Base-by-base conservation (phyloP, 306 rosid species). In the Pterocarpus santalinus region DNA sequence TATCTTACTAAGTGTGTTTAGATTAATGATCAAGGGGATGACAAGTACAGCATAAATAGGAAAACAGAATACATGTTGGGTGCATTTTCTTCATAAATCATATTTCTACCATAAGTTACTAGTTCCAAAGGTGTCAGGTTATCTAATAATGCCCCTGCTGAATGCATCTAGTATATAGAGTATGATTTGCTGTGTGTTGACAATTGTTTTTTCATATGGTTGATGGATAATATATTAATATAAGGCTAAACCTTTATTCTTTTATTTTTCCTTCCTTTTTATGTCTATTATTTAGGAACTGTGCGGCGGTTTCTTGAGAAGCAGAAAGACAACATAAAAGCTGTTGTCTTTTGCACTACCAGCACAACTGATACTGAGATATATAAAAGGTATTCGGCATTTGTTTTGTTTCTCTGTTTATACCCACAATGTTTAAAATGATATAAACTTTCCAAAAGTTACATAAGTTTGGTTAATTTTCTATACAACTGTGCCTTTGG, bases 271-370 rank as follows among this genome's bases (percentile, higher is more conserved):
- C 52, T 60, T 35, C 53, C 57, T 82, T 81, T 89, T 49, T 51
- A 62, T 74, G 73, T 67, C 39, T 43, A 52, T 28, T 71, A 67
- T 86, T 79, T 80, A 95, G 99, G 99, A 90, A 93, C 99, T 58
- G 96, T 95, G 44, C 89, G 99, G 41, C 90, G 98, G 75, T 86
- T 95, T 86, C 90, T 95, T 61, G 99, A 93, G 87, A 95, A 95
- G 93, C 98, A 93, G 76, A 95, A 88, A 84, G 87, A 82, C 87
- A 89, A 86, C 76, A 80, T 93, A 8, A 87, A 85, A 72, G 97
- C 98, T 69, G 94, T 93, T 82, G 97, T 95, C 76, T 95, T 93
- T 90, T 95, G 99, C 85, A 95, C 97, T 73, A 73, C 92, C 69
- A 90, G 93, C 83, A 69, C 99, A 79, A 33, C 89, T 1, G 99